These are phyloP conservation scores for Hypoxylon sp. DNA, from an alignment of 2,329 filamentous ascomycete species.

Conservation along the genomic window DNA sequence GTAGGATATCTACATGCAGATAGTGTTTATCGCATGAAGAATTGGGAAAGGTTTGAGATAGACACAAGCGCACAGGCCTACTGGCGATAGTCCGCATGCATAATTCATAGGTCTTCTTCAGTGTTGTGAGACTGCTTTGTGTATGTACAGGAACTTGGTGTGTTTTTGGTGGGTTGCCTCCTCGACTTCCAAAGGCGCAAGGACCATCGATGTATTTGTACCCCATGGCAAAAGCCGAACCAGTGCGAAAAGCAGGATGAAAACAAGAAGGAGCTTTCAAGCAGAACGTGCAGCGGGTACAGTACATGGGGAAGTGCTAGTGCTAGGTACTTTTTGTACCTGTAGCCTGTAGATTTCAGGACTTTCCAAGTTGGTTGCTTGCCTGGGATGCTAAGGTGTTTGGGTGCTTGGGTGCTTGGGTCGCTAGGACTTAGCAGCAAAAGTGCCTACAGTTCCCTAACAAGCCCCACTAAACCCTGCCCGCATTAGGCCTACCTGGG, in stretches of 20 bases:
- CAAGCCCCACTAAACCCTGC: slow-evolving; percentile 38
- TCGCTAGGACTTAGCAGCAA: slow-evolving; percentile 30
- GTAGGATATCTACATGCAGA: neutral
- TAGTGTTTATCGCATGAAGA: slow-evolving; percentile 8
- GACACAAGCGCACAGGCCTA: slow-evolving; percentile 27
- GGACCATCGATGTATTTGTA: slow-evolving; percentile 28
- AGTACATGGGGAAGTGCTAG: neutral
- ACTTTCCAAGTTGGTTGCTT: slow-evolving; percentile 10
- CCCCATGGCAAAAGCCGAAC: slow-evolving; percentile 30
- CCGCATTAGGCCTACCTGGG: slow-evolving; percentile 29
- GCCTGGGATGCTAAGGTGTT: neutral
- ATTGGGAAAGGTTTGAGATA: slow-evolving; percentile 16
- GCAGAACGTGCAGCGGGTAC: slow-evolving; percentile 26
- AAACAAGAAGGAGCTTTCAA: neutral
- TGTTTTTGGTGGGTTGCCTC: slow-evolving; percentile 39
- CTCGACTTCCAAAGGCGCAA: slow-evolving; percentile 39
- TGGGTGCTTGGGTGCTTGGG: slow-evolving; percentile 4
- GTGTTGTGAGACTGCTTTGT: slow-evolving; percentile 29
- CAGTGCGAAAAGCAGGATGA: slow-evolving; percentile 27
- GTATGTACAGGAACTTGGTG: slow-evolving; percentile 13
- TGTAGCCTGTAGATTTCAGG: slow-evolving; percentile 25
- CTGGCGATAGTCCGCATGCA: slow-evolving; percentile 20
- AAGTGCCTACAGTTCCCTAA: slow-evolving; percentile 38
- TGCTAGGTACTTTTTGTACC: neutral
- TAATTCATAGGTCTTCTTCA: slow-evolving; percentile 16